Evolutionary conservation across 768 basidiomycete species (phyloP).

Genomic region (Pilatotrama ljubarskyi): DNA sequence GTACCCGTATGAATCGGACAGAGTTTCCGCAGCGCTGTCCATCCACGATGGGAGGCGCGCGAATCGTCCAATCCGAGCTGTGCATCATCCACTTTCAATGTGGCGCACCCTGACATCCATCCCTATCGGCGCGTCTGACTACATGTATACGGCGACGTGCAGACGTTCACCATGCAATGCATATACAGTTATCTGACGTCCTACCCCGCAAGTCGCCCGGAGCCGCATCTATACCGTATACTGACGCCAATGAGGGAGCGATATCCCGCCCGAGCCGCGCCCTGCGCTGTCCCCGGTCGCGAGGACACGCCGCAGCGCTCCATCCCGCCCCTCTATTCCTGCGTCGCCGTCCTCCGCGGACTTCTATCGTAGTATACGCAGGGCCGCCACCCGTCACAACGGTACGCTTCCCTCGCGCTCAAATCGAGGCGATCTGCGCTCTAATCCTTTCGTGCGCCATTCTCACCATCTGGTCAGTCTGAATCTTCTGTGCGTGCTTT

Average conservation of each 20-base stretch:
- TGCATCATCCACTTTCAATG: constrained; percentile 8
- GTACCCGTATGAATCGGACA: neutral
- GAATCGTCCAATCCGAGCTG: constrained; percentile 1
- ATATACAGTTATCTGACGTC: too few species aligned
- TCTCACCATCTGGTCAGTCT: too few species aligned
- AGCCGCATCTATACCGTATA: too few species aligned
- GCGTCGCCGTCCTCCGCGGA: neutral
- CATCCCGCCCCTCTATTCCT: neutral
- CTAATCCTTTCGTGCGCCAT: neutral
- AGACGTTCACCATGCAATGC: too few species aligned
- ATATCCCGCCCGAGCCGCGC: neutral
- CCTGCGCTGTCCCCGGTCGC: neutral
- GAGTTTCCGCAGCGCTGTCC: neutral
- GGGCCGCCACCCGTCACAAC: neutral
- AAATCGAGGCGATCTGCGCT: constrained; percentile 2
- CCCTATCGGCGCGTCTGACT: neutral
- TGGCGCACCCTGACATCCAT: constrained; percentile 5
- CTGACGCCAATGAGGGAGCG: too few species aligned
- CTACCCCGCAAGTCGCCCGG: too few species aligned
- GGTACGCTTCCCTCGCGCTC: neutral
- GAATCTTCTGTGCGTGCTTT: neutral
- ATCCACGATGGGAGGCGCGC: neutral
- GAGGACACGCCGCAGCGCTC: neutral
- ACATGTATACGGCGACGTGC: too few species aligned
- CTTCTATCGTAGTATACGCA: neutral